These are phyloP conservation scores for Chaetomium strumarium DNA, from an alignment of 2,329 filamentous ascomycete species.

Conservation along the genomic window DNA sequence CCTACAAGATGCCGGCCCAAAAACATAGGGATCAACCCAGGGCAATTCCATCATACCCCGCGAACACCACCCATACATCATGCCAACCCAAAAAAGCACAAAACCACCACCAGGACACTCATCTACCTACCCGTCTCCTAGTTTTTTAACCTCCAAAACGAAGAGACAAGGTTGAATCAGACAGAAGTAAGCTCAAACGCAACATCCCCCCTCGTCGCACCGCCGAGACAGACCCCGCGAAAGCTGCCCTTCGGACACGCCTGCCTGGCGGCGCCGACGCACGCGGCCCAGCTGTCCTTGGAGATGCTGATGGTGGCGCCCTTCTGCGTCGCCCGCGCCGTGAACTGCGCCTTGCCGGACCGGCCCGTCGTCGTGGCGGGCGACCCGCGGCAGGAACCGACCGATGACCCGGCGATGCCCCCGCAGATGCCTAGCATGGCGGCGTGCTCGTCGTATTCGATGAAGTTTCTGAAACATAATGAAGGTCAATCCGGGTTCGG, in stretches of 20 bases:
- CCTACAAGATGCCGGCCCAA: no score
- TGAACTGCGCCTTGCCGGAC: conserved; percentile 44
- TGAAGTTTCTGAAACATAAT: conserved; percentile 34
- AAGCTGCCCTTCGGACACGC: conserved; percentile 46
- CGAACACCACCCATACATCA: neutral
- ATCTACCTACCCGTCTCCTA: neutral
- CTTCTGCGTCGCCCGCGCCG: conserved; percentile 36
- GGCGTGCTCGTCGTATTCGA: conserved; percentile 53
- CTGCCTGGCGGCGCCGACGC: conserved; percentile 46
- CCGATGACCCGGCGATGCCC: conserved; percentile 42
- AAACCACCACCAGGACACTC: neutral
- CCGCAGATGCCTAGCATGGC: conserved; percentile 54
- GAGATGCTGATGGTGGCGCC: conserved; percentile 48
- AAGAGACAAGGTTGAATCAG: conserved; percentile 5
- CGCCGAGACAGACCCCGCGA: conserved; percentile 41
- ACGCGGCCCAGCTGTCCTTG: conserved; percentile 49
- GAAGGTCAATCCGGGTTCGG: neutral
- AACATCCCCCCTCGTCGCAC: conserved; percentile 42
- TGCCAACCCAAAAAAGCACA: neutral
- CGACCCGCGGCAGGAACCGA: conserved; percentile 40
- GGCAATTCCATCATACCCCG: no score
- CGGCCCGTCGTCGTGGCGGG: conserved; percentile 40
- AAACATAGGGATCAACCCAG: no score
- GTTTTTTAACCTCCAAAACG: neutral
- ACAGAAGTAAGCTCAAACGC: conserved; percentile 36